Percentiles rank a stretch among this genome's conserved stretches.
Evolutionary conservation across 2,329 filamentous ascomycete species (phyloP).

Genomic region (Fusarium sp.): DNA sequence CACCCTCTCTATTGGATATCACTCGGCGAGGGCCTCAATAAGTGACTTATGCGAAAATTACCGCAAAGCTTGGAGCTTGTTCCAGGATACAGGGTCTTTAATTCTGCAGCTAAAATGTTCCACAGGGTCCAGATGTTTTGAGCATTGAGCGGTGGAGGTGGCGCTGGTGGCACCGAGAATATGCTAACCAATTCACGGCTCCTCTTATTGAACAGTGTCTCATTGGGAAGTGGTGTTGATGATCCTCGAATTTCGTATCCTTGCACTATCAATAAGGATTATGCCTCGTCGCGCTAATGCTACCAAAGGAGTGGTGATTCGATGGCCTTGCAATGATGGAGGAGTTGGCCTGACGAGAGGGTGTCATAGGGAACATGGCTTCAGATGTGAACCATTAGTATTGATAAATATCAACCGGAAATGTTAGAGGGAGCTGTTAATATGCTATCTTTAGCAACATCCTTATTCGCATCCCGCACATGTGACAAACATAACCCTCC

Average conservation of each 20-base stretch:
- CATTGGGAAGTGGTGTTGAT: not conserved
- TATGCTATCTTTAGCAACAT: not conserved
- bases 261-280: not conserved
- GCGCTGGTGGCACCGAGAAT: not conserved
- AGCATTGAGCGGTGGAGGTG: slow-evolving; percentile 16
- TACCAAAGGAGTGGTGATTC: not conserved
- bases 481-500: not conserved
- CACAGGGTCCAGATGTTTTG: not conserved
- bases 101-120: slow-evolving; percentile 10
- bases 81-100: not conserved
- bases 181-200: not conserved
- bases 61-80: not conserved
- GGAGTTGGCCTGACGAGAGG: not conserved
- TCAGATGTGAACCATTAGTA: not conserved
- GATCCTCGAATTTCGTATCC: not conserved
- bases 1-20: not conserved
- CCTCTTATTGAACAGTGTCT: not conserved
- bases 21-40: not conserved
- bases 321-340: not conserved
- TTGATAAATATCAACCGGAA: not conserved
- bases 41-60: slow-evolving; percentile 10
- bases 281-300: slow-evolving; percentile 9
- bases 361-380: not conserved
- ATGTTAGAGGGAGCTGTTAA: not conserved
- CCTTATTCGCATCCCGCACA: not conserved